Base-by-base conservation (phyloP, 768 basidiomycete species). In the Flagelloscypha sp. region DNA sequence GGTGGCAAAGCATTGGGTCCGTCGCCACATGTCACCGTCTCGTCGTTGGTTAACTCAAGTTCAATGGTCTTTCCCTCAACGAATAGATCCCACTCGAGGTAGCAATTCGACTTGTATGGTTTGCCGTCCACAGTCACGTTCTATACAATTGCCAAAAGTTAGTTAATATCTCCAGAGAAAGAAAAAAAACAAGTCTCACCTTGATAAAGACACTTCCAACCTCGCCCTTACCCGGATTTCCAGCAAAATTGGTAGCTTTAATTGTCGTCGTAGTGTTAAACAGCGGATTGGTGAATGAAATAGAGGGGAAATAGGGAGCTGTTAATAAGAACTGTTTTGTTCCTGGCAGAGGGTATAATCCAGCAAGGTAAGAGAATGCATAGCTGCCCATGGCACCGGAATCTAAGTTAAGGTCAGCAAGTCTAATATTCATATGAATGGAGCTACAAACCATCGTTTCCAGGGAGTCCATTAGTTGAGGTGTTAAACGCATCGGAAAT, bases 71-170 rank as follows among this genome's bases (percentile, higher is more conserved):
- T 63, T 6, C 74, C 74, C 3, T 48, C 55, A 16, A 57, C 59
- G 44, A 79, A 80, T n/a, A 71, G 68, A 33, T 76, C 73, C 76
- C 75, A 80, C 20, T 79, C 76, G 30, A 80, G 54, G 46, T 67
- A 80, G 39, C 78, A 80, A 46, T 68, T 79, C 3, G 76, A 77
- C 41, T 73, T 68, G 62, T 74, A 78, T 8, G 65, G 59, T 37
- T 63, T 49, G 4, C 76, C 76, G 41, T 79, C 65, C 18, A 79
- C 68, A 8, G 61, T 66, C 6, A 79, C 74, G 45, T 62, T 71
- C 76, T 79, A 41, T 18, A 21, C 7, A 7, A 19, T n/a, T 27
- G 20, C 21, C 9, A n/a, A 9, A 18, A 5, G 9, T 19, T 11
- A 15, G 24, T 44, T 13, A 36, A 19, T 9, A 9, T 31, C 30